Evolutionary conservation across 2,329 filamentous ascomycete genomes (phyloP).

Genomic region (Fusarium camptoceras): DNA sequence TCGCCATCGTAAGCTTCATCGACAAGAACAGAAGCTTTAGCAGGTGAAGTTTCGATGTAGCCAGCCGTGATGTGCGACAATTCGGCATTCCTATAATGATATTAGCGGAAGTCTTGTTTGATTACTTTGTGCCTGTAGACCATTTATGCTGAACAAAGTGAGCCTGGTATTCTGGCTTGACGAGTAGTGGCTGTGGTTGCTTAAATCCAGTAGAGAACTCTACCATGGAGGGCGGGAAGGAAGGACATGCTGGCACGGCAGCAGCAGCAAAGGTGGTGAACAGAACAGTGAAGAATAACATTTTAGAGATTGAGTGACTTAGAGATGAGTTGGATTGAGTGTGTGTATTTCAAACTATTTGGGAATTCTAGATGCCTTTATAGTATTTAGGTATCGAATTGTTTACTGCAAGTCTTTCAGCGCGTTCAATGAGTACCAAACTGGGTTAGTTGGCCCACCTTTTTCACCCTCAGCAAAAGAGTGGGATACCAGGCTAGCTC

Average conservation of each 20-base stretch:
- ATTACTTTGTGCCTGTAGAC: too few species aligned
- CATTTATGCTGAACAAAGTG: conserved; percentile 56
- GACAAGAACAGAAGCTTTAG: conserved; percentile 46
- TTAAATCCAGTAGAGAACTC: conserved; percentile 50
- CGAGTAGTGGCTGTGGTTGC: conserved; percentile 49
- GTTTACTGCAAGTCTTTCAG: not conserved
- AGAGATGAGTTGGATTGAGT: too few species aligned
- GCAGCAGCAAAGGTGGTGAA: not conserved
- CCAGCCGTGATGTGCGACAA: conserved; percentile 54
- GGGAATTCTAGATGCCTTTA: not conserved
- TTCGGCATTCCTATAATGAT: too few species aligned
- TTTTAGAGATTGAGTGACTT: not conserved
- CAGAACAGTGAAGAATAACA: not conserved
- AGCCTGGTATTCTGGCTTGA: conserved; percentile 49
- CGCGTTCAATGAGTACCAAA: conserved; percentile 12
- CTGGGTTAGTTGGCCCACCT: not conserved
- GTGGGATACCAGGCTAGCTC: too few species aligned
- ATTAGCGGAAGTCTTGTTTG: too few species aligned
- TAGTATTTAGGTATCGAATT: fast-evolving
- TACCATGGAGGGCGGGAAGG: conserved; percentile 45
- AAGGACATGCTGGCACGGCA: conserved; percentile 14
- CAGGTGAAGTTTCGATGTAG: conserved; percentile 52
- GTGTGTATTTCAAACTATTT: fast-evolving
- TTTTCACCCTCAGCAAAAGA: too few species aligned
- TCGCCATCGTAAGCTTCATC: conserved; percentile 49